Conservation (phyloP, 1,139 yeast species). For the Keqinozyma sinolaborantium region DNA sequence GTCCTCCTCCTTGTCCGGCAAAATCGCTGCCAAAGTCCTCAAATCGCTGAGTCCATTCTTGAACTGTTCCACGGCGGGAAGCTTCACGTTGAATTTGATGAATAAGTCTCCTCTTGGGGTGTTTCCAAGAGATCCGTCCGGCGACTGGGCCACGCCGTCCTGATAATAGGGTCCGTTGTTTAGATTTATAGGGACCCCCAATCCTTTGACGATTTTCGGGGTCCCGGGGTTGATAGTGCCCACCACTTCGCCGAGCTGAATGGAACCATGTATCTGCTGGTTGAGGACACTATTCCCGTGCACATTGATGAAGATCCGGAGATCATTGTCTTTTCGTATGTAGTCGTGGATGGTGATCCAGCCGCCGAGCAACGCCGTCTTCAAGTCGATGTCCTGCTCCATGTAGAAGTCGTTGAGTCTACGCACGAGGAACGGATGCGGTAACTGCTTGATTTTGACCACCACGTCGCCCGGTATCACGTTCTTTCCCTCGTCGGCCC, state of each 20-base stretch:
- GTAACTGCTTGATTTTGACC: constrained; percentile 34
- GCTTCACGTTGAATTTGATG: constrained; percentile 36
- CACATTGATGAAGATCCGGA: constrained; percentile 38
- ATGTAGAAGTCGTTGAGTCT: constrained; percentile 45
- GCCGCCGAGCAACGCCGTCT: constrained; percentile 58
- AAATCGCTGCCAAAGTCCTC: constrained; percentile 16
- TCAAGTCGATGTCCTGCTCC: constrained; percentile 44
- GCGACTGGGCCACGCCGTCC: not conserved
- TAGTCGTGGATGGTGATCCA: constrained; percentile 41
- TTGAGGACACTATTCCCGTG: constrained; percentile 30
- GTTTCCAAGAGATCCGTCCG: constrained; percentile 16
- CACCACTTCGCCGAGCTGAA: constrained; percentile 44
- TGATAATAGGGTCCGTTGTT: constrained; percentile 20
- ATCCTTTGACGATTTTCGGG: constrained; percentile 46
- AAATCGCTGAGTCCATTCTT: constrained; percentile 17
- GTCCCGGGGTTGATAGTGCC: constrained; percentile 43
- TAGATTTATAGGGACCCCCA: constrained; percentile 63
- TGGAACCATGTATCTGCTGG: constrained; percentile 14
- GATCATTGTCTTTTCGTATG: constrained; percentile 33
- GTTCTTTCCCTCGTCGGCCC: constrained; percentile 61
- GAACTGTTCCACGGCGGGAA: constrained; percentile 32
- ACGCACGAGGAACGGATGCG: constrained; percentile 44
- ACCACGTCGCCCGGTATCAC: constrained; percentile 66
- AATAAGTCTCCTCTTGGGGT: constrained; percentile 37
- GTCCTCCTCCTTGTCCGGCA: constrained; percentile 16